phyloP scores from a whole-genome alignment of 2,329 filamentous ascomycete species.

The Pezicula rhizophila region DNA sequence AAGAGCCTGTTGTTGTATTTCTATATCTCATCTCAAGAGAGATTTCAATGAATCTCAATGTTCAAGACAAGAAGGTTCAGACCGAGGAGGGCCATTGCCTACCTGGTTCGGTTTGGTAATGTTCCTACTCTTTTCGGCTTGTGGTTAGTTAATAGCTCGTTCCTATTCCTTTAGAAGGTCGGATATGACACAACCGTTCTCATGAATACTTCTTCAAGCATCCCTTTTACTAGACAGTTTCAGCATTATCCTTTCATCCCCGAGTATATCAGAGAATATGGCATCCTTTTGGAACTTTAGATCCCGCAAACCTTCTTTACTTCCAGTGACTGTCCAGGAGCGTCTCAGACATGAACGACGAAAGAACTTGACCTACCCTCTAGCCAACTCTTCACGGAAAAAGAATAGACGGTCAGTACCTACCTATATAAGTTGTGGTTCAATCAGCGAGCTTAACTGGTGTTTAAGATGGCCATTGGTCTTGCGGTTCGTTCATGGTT shows the following conservation, averaged over 20 bases:
- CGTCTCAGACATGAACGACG: constrained; percentile 9
- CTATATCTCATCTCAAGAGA: constrained; percentile 26
- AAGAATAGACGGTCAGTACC: constrained; percentile 22
- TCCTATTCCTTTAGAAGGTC: no score
- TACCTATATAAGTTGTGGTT: background rate
- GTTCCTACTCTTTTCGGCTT: no score
- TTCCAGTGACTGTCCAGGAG: background rate
- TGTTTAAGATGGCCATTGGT: constrained; percentile 53
- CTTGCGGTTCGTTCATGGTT: constrained; percentile 58
- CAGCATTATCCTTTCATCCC: no score
- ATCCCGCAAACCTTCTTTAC: background rate
- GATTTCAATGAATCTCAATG: constrained; percentile 10
- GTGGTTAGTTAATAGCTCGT: no score
- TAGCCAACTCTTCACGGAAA: constrained; percentile 23
- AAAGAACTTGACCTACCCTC: constrained; percentile 13
- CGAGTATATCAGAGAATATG: no score
- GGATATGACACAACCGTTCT: no score
- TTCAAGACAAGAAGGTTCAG: no score
- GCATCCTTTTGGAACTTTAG: no score
- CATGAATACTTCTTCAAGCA: no score
- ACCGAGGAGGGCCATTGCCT: no score
- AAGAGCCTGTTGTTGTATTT: constrained; percentile 26
- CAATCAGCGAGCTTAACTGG: constrained; percentile 1
- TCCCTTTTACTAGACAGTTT: no score
- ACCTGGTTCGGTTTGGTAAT: no score